Percentiles rank a stretch among this genome's conserved stretches.
Evolutionary conservation across 495 filamentous ascomycete species (phyloP).

Genomic region (Aspergillus sclerotiicarbonarius): DNA sequence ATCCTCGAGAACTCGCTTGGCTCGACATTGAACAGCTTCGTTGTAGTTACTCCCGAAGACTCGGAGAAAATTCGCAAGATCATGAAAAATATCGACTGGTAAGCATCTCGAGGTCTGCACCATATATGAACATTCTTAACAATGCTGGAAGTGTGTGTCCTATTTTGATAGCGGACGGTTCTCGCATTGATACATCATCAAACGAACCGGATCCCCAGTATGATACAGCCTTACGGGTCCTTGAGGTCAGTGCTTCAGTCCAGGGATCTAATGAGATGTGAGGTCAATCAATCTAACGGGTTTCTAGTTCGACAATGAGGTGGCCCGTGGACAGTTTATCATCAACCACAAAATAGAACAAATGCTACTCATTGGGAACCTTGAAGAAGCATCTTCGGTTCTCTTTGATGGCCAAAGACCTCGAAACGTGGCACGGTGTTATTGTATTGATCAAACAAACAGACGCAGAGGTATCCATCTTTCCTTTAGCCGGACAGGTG

Average conservation of each 20-base stretch:
- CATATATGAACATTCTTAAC: conserved; percentile 20
- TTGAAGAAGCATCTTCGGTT: conserved; percentile 61
- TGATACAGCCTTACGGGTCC: conserved; percentile 72
- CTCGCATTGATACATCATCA: conserved; percentile 57
- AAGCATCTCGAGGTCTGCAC: conserved; percentile 13
- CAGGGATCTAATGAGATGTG: neutral
- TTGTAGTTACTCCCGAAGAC: conserved; percentile 75
- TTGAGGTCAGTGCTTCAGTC: conserved; percentile 51
- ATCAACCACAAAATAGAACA: conserved; percentile 84
- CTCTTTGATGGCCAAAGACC: conserved; percentile 64
- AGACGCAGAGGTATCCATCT: conserved; percentile 65
- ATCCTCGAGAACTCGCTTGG: conserved; percentile 76
- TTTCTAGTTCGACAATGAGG: conserved; percentile 67
- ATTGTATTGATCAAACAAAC: conserved; percentile 56
- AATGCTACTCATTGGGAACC: conserved; percentile 67
- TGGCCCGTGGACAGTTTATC: conserved; percentile 77
- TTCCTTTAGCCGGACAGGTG: conserved; percentile 52
- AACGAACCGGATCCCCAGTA: conserved; percentile 71
- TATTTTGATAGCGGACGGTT: conserved; percentile 63
- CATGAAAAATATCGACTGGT: conserved; percentile 61
- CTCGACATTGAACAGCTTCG: conserved; percentile 63
- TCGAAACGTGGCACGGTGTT: conserved; percentile 70
- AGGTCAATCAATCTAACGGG: conserved; percentile 11
- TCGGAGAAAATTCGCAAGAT: conserved; percentile 57
- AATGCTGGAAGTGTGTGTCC: conserved; percentile 44